Percentiles rank a stretch among this genome's conserved stretches.
Conservation (phyloP, 176 grass and related monocot genomes). For the Dactylis glomerata region DNA sequence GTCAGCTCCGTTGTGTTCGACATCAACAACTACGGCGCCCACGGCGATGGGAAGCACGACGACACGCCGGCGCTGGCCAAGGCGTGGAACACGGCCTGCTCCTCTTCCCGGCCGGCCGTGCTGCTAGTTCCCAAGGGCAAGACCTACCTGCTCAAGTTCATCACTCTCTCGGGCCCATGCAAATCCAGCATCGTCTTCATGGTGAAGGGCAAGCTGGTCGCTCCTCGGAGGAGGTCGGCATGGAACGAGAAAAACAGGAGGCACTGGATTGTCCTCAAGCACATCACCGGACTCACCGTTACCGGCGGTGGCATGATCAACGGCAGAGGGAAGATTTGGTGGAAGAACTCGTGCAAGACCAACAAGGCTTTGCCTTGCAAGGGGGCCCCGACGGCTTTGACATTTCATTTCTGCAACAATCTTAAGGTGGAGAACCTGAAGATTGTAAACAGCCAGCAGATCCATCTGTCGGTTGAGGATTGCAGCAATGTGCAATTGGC, state of each 20-base stretch:
- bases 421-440: slow-evolving; percentile 30
- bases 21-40: slow-evolving; percentile 48
- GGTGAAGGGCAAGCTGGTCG: slow-evolving; percentile 55
- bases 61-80: slow-evolving; percentile 45
- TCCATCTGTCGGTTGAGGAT: slow-evolving; percentile 21
- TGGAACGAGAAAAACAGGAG: slow-evolving; percentile 27
- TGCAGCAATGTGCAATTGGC: neutral
- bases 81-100: slow-evolving; percentile 39
- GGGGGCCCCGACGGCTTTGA: slow-evolving; percentile 12
- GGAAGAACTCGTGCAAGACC: slow-evolving; percentile 56
- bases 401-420: slow-evolving; percentile 39
- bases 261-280: slow-evolving; percentile 42
- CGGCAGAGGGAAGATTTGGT: slow-evolving; percentile 61
- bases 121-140: slow-evolving; percentile 49
- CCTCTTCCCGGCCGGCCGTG: slow-evolving; percentile 14
- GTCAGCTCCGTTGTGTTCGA: slow-evolving; percentile 23
- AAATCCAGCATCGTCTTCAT: slow-evolving; percentile 36
- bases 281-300: slow-evolving; percentile 30
- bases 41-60: slow-evolving; percentile 43
- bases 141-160: slow-evolving; percentile 44
- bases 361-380: neutral
- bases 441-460: slow-evolving; percentile 23
- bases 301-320: slow-evolving; percentile 52
- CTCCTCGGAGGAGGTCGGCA: slow-evolving; percentile 36
- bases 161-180: slow-evolving; percentile 63